Percentiles rank a stretch among this genome's conserved stretches.
Evolutionary conservation across 768 basidiomycete genomes (phyloP).

Genomic region (Cystobasidium ongulense): DNA sequence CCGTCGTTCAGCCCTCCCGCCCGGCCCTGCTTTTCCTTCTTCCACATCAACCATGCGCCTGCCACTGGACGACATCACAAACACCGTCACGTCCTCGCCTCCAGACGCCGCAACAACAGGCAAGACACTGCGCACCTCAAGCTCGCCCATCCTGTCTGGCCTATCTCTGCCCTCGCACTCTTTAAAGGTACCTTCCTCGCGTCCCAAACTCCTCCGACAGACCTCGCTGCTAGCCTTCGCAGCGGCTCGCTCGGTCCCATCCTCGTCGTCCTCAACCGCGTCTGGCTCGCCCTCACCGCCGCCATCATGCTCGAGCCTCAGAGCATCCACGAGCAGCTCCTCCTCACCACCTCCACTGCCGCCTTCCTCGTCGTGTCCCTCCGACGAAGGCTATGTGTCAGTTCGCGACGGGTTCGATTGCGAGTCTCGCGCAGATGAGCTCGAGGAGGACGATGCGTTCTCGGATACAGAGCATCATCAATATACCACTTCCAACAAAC

Average conservation of each 20-base stretch:
- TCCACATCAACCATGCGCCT: slow-evolving; percentile 7
- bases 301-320: neutral
- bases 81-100: slow-evolving; percentile 7
- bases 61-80: slow-evolving; percentile 22
- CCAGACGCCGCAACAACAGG: neutral
- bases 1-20: neutral
- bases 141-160: neutral
- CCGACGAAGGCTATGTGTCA: neutral
- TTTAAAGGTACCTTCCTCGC: neutral
- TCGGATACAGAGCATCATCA: neutral
- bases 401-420: neutral
- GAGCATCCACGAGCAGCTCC: neutral
- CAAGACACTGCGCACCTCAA: neutral
- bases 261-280: neutral
- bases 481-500: neutral
- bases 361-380: neutral
- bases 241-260: neutral
- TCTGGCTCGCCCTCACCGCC: neutral
- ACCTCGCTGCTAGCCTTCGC: slow-evolving; percentile 24
- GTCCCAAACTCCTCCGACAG: slow-evolving; percentile 15
- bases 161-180: neutral
- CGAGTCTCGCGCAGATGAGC: neutral
- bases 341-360: neutral
- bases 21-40: too few relatives aligned
- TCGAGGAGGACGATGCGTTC: neutral